Percentiles rank a stretch among this genome's conserved stretches.
phyloP scores from a whole-genome alignment of 768 basidiomycete species.

The Phlebiopsis flavidoalba region DNA sequence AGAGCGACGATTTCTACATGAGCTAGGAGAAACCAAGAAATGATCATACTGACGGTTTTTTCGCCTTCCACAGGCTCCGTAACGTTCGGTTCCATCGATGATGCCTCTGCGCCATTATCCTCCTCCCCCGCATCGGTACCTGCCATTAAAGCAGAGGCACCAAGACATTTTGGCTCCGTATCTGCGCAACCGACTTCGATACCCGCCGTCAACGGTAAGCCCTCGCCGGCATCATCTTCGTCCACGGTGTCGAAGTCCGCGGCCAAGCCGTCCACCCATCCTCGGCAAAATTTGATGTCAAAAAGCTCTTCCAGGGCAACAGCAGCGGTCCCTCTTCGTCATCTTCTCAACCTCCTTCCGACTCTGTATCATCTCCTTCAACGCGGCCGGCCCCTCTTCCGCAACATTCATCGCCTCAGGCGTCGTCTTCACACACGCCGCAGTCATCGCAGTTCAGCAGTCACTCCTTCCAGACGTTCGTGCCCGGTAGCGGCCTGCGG shows the following conservation, averaged over 20 bases:
- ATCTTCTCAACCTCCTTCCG: conserved; percentile 31
- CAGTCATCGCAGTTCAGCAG: conserved; percentile 38
- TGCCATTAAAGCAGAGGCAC: conserved; percentile 60
- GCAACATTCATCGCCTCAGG: conserved; percentile 33
- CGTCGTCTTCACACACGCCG: conserved; percentile 20
- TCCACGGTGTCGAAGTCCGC: conserved; percentile 23
- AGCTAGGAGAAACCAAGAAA: neutral
- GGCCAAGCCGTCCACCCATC: conserved; percentile 32
- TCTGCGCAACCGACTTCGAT: conserved; percentile 46
- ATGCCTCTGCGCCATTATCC: conserved; percentile 68
- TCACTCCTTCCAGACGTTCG: conserved; percentile 41
- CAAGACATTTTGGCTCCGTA: conserved; percentile 79
- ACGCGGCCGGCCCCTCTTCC: conserved; percentile 48
- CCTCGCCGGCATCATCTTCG: conserved; percentile 40
- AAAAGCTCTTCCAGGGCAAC: conserved; percentile 54
- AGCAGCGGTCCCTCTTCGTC: conserved; percentile 18
- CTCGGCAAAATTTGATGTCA: conserved; percentile 40
- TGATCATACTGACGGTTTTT: conserved; percentile 7
- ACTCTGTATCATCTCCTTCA: conserved; percentile 50
- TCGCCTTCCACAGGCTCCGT: conserved; percentile 52
- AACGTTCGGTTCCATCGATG: conserved; percentile 89
- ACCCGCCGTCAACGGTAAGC: conserved; percentile 61
- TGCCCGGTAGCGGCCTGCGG: conserved; percentile 40
- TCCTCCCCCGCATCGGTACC: conserved; percentile 73
- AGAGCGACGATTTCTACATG: no score